These are phyloP conservation scores for Cercis canadensis DNA, from an alignment of 306 rosid genomes.

Conservation along the genomic window DNA sequence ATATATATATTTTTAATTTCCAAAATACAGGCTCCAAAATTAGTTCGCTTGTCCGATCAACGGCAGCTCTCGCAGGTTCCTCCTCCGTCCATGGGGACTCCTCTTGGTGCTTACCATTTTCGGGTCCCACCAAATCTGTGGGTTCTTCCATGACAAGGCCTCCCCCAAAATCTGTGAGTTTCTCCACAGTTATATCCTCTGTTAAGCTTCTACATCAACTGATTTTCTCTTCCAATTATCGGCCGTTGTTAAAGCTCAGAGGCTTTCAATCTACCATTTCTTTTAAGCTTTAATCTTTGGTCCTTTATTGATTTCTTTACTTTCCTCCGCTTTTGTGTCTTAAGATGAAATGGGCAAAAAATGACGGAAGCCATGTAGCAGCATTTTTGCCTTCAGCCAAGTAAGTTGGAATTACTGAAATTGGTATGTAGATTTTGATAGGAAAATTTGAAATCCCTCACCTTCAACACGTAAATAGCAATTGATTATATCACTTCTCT, in stretches of 20 bases:
- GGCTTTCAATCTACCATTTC: conserved; percentile 6
- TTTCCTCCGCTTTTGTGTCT: conserved; percentile 18
- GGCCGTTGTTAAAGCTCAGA: not conserved
- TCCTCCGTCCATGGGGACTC: conserved; percentile 40
- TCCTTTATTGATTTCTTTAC: no score
- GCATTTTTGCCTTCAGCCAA: conserved; percentile 48
- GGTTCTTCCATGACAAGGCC: conserved; percentile 41
- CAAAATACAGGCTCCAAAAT: conserved; percentile 55
- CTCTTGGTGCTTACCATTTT: conserved; percentile 35
- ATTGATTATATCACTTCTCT: not conserved
- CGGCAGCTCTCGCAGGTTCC: conserved; percentile 39
- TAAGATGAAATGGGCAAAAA: conserved; percentile 46
- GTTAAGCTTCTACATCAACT: conserved; percentile 11
- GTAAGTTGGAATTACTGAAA: conserved; percentile 44
- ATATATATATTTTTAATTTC: not conserved
- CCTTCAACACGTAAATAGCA: not conserved
- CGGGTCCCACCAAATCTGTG: conserved; percentile 29
- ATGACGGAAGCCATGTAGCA: conserved; percentile 33
- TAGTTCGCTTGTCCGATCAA: conserved; percentile 44
- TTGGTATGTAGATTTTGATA: not conserved
- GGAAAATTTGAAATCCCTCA: not conserved
- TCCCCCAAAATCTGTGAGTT: conserved; percentile 52
- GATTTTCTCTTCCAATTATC: not conserved
- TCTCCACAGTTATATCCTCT: not conserved
- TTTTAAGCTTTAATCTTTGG: conserved; percentile 1